These are phyloP conservation scores for Rhodotorula taiwanensis DNA, from an alignment of 768 basidiomycete species.

Conservation along the genomic window DNA sequence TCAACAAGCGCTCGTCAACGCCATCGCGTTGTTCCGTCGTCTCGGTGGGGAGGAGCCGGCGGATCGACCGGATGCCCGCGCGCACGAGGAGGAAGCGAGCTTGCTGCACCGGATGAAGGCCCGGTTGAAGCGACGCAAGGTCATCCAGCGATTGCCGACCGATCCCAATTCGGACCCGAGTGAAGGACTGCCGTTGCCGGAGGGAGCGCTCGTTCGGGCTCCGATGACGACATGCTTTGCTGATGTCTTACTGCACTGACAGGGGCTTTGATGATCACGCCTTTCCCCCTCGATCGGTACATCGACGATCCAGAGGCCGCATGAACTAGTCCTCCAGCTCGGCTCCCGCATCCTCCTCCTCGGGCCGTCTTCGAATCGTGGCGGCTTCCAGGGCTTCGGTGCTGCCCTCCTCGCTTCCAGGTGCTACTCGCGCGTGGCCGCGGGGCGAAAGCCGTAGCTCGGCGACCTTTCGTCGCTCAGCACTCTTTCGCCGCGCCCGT, in stretches of 20 bases:
- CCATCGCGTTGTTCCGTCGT: slow-evolving; percentile 14
- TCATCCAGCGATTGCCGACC: slow-evolving; percentile 1
- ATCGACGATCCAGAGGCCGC: too few species aligned
- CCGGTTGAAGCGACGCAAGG: slow-evolving; percentile 16
- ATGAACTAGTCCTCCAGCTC: too few species aligned
- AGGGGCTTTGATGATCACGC: slow-evolving; percentile 29
- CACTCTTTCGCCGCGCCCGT: too few species aligned
- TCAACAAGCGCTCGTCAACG: not conserved
- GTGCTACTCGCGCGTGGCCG: too few species aligned
- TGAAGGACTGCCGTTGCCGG: slow-evolving; percentile 11
- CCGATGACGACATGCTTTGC: not conserved
- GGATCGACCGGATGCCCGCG: not conserved
- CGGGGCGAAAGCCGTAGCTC: too few species aligned
- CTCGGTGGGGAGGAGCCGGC: slow-evolving; percentile 13
- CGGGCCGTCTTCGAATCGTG: too few species aligned
- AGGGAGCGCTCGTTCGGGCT: slow-evolving; percentile 9
- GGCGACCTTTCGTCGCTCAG: too few species aligned
- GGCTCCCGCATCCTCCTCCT: too few species aligned
- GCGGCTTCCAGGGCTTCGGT: too few species aligned
- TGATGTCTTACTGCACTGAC: not conserved
- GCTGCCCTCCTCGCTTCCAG: too few species aligned
- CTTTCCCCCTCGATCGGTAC: slow-evolving; percentile 8
- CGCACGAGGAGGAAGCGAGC: slow-evolving; percentile 13
- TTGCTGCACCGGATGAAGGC: slow-evolving; percentile 22
- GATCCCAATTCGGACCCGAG: not conserved